Conservation (phyloP, 108 stramenopile species). For the Cyclotella kingstonii region DNA sequence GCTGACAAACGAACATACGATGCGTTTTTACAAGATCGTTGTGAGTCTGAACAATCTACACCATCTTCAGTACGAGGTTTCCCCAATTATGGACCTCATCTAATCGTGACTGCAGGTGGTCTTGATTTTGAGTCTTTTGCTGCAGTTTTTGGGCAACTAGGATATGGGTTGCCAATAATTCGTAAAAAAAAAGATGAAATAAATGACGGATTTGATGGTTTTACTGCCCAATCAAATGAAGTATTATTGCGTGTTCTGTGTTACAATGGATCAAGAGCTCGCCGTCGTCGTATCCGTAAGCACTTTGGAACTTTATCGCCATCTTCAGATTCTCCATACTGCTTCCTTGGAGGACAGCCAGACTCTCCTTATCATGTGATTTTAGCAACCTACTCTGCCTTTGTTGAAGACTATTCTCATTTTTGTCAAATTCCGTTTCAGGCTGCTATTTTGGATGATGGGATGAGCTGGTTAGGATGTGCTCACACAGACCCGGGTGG, state of each 20-base stretch:
- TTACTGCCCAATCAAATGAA: constrained; percentile 17
- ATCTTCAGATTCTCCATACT: constrained; percentile 23
- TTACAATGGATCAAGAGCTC: constrained; percentile 51
- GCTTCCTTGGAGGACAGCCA: constrained; percentile 47
- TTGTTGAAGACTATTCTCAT: constrained; percentile 74
- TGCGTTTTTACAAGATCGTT: not conserved
- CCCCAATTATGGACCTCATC: constrained; percentile 70
- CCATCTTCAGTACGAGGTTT: not conserved
- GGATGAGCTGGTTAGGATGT: constrained; percentile 72
- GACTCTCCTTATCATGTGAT: constrained; percentile 79
- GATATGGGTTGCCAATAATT: constrained; percentile 11
- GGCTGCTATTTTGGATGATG: constrained; percentile 73
- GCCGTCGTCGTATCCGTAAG: constrained; percentile 57
- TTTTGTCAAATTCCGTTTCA: constrained; percentile 82
- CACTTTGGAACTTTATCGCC: constrained; percentile 58
- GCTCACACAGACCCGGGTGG: constrained; percentile 69
- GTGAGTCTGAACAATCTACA: constrained; percentile 6
- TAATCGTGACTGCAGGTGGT: constrained; percentile 67
- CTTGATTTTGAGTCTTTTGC: constrained; percentile 62
- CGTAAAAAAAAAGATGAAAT: constrained; percentile 5
- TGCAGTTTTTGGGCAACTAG: constrained; percentile 32
- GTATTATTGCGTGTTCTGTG: constrained; percentile 48
- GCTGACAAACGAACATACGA: not conserved
- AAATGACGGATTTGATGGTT: not conserved
- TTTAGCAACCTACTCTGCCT: constrained; percentile 62